A percentile compares a stretch with the other conserved stretches of the same genome.
Evolutionary conservation across 108 stramenopile genomes (phyloP).

Genomic region (Fragilariopsis cylindrus): DNA sequence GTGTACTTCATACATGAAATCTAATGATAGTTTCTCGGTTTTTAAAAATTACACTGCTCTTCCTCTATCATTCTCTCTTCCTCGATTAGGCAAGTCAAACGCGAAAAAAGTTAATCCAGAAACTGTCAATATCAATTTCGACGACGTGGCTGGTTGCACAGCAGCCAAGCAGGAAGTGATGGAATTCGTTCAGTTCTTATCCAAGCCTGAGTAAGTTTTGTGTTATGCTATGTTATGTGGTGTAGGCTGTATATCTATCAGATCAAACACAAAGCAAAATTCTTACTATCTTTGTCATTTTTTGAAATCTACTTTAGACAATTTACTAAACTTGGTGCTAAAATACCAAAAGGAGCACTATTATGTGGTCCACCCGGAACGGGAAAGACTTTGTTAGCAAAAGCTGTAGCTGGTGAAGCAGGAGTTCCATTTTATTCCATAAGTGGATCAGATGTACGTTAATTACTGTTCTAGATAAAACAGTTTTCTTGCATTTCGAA

Average conservation of each 20-base stretch:
- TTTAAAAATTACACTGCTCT: neutral
- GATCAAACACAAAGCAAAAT: no score
- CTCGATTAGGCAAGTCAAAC: slow-evolving; percentile 67
- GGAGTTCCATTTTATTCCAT: slow-evolving; percentile 95
- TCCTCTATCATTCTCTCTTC: no score
- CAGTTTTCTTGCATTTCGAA: no score
- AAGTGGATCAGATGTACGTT: slow-evolving; percentile 84
- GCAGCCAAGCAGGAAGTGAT: slow-evolving; percentile 98
- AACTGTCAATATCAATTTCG: slow-evolving; percentile 86
- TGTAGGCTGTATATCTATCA: no score
- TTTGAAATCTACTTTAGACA: slow-evolving; percentile 58
- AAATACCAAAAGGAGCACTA: slow-evolving; percentile 97
- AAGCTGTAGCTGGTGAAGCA: slow-evolving; percentile 99
- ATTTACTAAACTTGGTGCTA: slow-evolving; percentile 94
- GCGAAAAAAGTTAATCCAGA: slow-evolving; percentile 88
- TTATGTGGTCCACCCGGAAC: slow-evolving; percentile 93
- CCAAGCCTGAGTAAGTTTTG: neutral
- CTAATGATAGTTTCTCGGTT: no score
- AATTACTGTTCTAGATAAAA: slow-evolving; percentile 22
- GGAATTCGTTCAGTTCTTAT: slow-evolving; percentile 91
- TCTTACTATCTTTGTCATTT: slow-evolving; percentile 38
- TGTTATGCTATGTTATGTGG: no score
- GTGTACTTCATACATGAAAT: no score
- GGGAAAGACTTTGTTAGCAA: slow-evolving; percentile 97
- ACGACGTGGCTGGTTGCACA: slow-evolving; percentile 98